Base-by-base conservation (phyloP, 1,284 basidiomycete genomes). In the Sporisorium graminicola region DNA sequence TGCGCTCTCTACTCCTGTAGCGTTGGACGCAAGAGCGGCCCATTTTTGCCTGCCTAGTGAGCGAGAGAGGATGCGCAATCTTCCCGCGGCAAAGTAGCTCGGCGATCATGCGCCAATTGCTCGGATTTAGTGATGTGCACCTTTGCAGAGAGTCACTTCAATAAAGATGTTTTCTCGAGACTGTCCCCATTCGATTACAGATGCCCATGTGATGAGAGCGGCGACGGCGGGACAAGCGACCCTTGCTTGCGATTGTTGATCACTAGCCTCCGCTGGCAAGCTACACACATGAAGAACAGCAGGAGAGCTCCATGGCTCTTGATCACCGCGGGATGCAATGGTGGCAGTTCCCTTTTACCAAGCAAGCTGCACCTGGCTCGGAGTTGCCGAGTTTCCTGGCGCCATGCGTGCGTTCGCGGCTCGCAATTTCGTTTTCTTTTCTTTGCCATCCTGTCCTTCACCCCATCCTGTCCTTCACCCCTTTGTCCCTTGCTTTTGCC, bases 81-180 rank as follows among this genome's bases (percentile, higher is more conserved):
- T 50, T 50, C 29, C 27, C 27, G 49, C 12, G 49, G 49, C 27
- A n/a, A 20, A n/a, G n/a, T 33, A 50, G 29, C 29, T 50, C 49
- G 49, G 49, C 18, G 49, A n/a, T 50, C n/a, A 31, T 20, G 49
- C 29, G 49, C 27, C 26, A 27, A 9, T 10, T 7, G 20, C 37
- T 27, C 16, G 40, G 37, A 16, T 35, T 26, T 6, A 16, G n/a
- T n/a, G n/a, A 46, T 6, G 31, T 31, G 31, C 31, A 10, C 31
- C 31, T n/a, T 31, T 10, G 35, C 35, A 37, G 35, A 8, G 8
- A 7, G 8, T 37, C 35, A 14, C 6, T 37, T 13, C 8, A 10
- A 14, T n/a, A n/a, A n/a, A n/a, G n/a, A n/a, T n/a, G n/a, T n/a
- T n/a, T n/a, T n/a, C n/a, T n/a, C n/a, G n/a, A n/a, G n/a, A n/a